Evolutionary conservation across 148 eudicot genomes (phyloP), one percentile per base, ranked within the genome.

Genomic region (Chenopodium berlandieri): DNA sequence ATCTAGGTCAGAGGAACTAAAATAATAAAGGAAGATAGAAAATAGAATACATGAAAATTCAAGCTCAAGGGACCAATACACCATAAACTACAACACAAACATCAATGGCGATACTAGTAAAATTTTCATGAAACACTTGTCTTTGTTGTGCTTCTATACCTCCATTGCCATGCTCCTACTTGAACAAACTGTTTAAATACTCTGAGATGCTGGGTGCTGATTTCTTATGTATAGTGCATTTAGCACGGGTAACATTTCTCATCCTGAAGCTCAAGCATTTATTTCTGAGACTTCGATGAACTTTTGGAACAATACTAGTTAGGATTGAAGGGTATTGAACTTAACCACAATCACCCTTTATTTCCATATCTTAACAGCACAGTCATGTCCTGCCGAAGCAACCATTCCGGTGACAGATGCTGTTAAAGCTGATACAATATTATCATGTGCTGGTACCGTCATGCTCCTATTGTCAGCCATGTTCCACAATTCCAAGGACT

Each of bases 401-500:
- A 96, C 98, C 95, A 92, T 92, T 83, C 99, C 98, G 0, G 92
- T 84, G 30, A 85, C 83, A 12, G 97, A 92, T 40, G 99, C 90
- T 25, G 98, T 93, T 84, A 96, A 80, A 73, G 97, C 90, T 70
- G 99, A 91, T 60, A 96, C 88, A 25, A 96, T 94, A 82, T 90
- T 89, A 67, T 94, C 98, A 58, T 96, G 99, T 58, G 97, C 98
- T 27, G 90, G 82, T 72, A 94, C 90, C 5, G 95, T 91, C 99
- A 94, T 96, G 91, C 94, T 94, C 88, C 90, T 94, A 82, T 96
- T 96, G 50, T 94, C 98, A 8, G 91, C 91, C 94, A 94, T 94
- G 92, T 94, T 94, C 99, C 99, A 96, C 76, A 94, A 83, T 89
- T 96, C 99, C 88, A 96, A 80, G n/a, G 94, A 87, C 99, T 96